These are phyloP conservation scores for Naematelia aurantialba DNA, from an alignment of 768 basidiomycete species.

Conservation along the genomic window DNA sequence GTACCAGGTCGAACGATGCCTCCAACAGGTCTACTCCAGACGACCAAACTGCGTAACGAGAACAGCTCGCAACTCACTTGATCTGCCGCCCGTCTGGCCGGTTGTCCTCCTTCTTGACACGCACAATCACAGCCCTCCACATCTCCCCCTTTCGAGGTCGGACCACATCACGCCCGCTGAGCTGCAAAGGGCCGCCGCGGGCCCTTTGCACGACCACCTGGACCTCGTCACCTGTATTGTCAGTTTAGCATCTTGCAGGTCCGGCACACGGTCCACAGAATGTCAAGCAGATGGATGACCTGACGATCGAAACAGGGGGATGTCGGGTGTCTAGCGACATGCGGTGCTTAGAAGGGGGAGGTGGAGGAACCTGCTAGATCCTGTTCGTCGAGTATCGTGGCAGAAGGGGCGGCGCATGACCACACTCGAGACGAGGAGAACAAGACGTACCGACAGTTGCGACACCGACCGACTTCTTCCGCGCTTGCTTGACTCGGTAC, in stretches of 20 bases:
- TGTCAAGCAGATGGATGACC: not conserved
- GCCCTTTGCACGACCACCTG: slow-evolving; percentile 75
- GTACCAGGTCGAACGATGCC: too few species aligned
- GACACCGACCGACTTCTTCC: slow-evolving; percentile 70
- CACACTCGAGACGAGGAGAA: not conserved
- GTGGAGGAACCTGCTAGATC: too few species aligned
- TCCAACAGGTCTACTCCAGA: too few species aligned
- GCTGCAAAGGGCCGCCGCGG: slow-evolving; percentile 69
- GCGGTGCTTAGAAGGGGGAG: too few species aligned
- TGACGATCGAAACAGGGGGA: too few species aligned
- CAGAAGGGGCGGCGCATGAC: not conserved
- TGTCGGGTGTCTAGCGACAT: too few species aligned
- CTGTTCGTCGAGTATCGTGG: not conserved
- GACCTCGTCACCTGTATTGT: slow-evolving; percentile 19
- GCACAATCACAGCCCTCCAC: slow-evolving; percentile 89
- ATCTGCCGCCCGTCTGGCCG: slow-evolving; percentile 83
- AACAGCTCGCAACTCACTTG: slow-evolving; percentile 49
- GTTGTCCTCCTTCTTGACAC: slow-evolving; percentile 78
- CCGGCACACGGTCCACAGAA: not conserved
- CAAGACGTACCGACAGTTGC: slow-evolving; percentile 56
- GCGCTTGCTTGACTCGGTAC: slow-evolving; percentile 80
- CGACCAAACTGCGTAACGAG: too few species aligned
- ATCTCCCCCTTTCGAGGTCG: slow-evolving; percentile 93
- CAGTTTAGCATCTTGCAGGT: not conserved
- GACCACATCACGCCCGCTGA: slow-evolving; percentile 60